Percentiles rank a stretch among this genome's conserved stretches.
These are phyloP conservation scores for Fusarium secorum DNA, from an alignment of 2,329 filamentous ascomycete genomes.

Conservation along the genomic window DNA sequence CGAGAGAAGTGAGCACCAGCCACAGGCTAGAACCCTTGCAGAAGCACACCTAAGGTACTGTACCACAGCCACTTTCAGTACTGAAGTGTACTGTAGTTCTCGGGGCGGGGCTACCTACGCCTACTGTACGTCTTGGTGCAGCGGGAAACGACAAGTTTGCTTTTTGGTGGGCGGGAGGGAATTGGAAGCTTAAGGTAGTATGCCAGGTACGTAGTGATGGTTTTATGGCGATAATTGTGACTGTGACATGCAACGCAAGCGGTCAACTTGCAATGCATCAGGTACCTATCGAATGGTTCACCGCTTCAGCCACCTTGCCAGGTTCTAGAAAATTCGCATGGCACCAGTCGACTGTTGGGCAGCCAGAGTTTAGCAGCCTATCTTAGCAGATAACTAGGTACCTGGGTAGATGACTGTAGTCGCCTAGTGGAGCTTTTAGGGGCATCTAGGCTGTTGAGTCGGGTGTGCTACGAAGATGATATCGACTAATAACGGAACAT, in stretches of 20 bases:
- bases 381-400: no score
- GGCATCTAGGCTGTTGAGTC: background rate
- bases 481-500: background rate
- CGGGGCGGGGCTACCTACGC: conserved; percentile 30
- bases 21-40: conserved; percentile 30
- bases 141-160: conserved; percentile 21
- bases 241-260: conserved; percentile 6
- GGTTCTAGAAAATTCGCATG: conserved; percentile 33
- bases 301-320: conserved; percentile 26
- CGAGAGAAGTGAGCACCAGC: conserved; percentile 27
- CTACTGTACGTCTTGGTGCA: conserved; percentile 28
- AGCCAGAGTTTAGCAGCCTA: conserved; percentile 25
- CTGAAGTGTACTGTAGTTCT: background rate
- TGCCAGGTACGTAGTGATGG: background rate
- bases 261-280: conserved; percentile 15
- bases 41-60: background rate
- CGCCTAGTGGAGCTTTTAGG: conserved; percentile 21
- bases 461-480: background rate
- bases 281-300: conserved; percentile 13
- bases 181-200: background rate
- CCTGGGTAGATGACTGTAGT: background rate
- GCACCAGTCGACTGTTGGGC: conserved; percentile 25
- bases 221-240: conserved; percentile 7
- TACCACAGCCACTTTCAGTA: conserved; percentile 23
- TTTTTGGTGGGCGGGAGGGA: conserved; percentile 5